Evolutionary conservation across 768 basidiomycete genomes (phyloP).

Genomic region (Trametes sanguinea): DNA sequence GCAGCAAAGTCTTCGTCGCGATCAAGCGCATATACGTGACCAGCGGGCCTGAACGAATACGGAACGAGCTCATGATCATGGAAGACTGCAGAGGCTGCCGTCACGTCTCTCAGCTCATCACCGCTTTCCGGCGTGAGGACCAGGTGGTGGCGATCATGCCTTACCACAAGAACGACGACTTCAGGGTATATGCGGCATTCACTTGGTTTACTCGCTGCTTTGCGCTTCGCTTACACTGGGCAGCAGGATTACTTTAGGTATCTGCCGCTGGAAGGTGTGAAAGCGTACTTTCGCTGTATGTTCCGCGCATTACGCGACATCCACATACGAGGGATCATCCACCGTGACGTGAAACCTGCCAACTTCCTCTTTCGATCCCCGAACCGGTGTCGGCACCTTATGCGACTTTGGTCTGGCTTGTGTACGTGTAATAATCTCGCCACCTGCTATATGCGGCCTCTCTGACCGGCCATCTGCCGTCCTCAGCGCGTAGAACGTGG

Average conservation of each 20-base stretch:
- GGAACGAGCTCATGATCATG: conserved; percentile 91
- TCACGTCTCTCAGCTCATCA: conserved; percentile 91
- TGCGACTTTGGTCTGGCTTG: conserved; percentile 97
- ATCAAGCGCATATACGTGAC: conserved; percentile 98
- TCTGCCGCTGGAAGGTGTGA: conserved; percentile 76
- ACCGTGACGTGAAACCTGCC: conserved; percentile 97
- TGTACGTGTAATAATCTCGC: conserved; percentile 47
- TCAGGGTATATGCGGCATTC: conserved; percentile 66
- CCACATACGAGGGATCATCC: conserved; percentile 84
- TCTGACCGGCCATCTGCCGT: background rate
- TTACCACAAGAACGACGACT: conserved; percentile 90
- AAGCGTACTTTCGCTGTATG: conserved; percentile 87
- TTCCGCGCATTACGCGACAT: conserved; percentile 89
- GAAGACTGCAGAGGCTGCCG: conserved; percentile 81
- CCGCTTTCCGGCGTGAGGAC: conserved; percentile 87
- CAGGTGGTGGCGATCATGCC: conserved; percentile 96
- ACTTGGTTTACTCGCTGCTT: conserved; percentile 27
- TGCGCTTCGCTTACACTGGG: conserved; percentile 28
- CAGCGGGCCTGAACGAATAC: conserved; percentile 87
- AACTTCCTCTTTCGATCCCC: conserved; percentile 94
- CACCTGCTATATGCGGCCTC: no score
- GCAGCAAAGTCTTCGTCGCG: conserved; percentile 77
- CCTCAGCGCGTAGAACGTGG: conserved; percentile 57
- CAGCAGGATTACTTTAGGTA: conserved; percentile 73
- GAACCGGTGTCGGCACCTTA: conserved; percentile 78